A percentile compares a stretch with the other conserved stretches of the same genome.
Evolutionary conservation across 257 asterid genomes (phyloP).

Genomic region (Agastache rugosa): DNA sequence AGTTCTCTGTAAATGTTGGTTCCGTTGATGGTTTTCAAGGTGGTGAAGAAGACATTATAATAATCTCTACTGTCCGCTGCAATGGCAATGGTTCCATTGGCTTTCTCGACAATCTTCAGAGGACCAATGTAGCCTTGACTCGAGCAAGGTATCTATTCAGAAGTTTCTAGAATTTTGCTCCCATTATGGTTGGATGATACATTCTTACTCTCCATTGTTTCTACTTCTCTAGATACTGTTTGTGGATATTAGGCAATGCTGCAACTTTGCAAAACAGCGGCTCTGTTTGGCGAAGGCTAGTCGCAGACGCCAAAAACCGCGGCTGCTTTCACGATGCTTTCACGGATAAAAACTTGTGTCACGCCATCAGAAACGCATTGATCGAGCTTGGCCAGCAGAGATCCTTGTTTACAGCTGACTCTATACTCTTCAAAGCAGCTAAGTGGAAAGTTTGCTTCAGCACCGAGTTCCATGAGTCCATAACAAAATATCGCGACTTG

Average conservation of each 20-base stretch:
- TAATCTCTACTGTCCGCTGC: constrained; percentile 74
- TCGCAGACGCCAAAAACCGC: constrained; percentile 59
- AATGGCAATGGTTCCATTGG: constrained; percentile 72
- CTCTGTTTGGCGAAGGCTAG: constrained; percentile 65
- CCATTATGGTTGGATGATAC: not conserved
- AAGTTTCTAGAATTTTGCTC: not conserved
- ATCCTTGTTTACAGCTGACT: constrained; percentile 42
- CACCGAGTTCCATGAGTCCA: constrained; percentile 45
- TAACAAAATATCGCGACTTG: constrained; percentile 36
- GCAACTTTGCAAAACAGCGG: constrained; percentile 60
- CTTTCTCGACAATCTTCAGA: constrained; percentile 63
- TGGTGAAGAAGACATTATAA: constrained; percentile 81
- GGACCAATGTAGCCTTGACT: constrained; percentile 77
- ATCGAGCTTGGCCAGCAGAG: constrained; percentile 42
- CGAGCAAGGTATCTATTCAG: constrained; percentile 63
- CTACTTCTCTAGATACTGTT: constrained; percentile 53
- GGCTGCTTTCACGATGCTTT: constrained; percentile 62
- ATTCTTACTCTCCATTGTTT: not conserved
- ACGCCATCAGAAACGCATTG: constrained; percentile 52
- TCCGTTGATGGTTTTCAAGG: constrained; percentile 93
- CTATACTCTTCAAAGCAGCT: constrained; percentile 44
- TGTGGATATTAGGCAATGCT: constrained; percentile 75
- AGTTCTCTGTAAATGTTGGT: constrained; percentile 66
- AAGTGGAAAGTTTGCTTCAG: constrained; percentile 60
- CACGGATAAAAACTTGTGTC: constrained; percentile 51